Evolutionary conservation across 23 red algal genomes (phyloP).

Genomic region (Gracilaria caudata): DNA sequence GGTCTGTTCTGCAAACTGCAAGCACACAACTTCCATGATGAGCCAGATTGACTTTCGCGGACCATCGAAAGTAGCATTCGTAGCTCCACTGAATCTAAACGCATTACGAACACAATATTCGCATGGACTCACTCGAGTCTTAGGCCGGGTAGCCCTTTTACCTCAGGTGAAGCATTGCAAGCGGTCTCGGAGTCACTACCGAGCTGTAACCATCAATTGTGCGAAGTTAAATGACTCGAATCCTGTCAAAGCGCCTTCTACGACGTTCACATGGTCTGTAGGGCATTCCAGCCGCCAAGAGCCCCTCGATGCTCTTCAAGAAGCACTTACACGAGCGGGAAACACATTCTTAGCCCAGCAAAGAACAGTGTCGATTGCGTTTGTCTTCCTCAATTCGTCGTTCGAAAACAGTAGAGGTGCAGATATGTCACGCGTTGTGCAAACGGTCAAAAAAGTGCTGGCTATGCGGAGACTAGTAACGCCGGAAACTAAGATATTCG

Average conservation of each 20-base stretch:
- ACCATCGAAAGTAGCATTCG: neutral
- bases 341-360: neutral
- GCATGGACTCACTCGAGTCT: neutral
- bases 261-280: slow-evolving; percentile 22
- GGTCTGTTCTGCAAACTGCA: neutral
- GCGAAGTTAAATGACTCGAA: slow-evolving; percentile 1
- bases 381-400: slow-evolving; percentile 49
- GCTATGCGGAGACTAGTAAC: slow-evolving; percentile 45
- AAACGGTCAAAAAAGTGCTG: slow-evolving; percentile 33
- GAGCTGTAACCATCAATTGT: neutral
- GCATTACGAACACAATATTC: neutral
- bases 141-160: neutral
- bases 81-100: neutral
- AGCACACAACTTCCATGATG: neutral
- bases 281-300: slow-evolving; percentile 1
- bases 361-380: slow-evolving; percentile 25
- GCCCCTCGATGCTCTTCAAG: slow-evolving; percentile 45
- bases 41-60: neutral
- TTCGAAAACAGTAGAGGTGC: slow-evolving; percentile 27
- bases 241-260: neutral
- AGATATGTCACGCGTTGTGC: slow-evolving; percentile 39
- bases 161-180: neutral
- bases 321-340: slow-evolving; percentile 27
- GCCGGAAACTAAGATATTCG: slow-evolving; percentile 36
- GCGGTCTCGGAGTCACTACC: neutral